phyloP scores from a whole-genome alignment of 2,329 filamentous ascomycete species.

The Talaromyces albobiverticillius region DNA sequence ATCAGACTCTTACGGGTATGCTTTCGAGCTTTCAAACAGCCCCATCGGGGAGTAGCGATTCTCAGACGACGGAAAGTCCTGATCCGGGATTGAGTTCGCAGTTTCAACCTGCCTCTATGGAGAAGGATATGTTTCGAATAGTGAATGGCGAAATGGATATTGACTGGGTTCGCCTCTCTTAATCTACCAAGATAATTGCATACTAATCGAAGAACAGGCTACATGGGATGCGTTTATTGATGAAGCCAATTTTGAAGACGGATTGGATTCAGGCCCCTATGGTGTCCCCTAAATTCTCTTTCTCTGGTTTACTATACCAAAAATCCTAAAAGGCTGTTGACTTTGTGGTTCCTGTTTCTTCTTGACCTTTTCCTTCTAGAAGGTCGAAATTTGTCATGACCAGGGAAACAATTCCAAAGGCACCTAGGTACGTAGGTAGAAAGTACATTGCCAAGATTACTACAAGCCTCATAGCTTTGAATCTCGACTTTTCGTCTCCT shows the following conservation, averaged over 20 bases:
- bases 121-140: conserved; percentile 7
- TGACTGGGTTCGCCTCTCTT: conserved; percentile 10
- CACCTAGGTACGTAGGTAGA: too few species aligned
- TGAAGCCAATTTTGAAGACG: not conserved
- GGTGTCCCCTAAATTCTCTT: too few species aligned
- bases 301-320: too few species aligned
- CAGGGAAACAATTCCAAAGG: too few species aligned
- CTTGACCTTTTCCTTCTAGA: too few species aligned
- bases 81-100: not conserved
- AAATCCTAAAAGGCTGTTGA: too few species aligned
- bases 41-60: not conserved
- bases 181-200: not conserved
- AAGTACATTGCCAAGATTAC: too few species aligned
- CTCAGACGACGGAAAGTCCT: not conserved
- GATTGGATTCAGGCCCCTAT: not conserved
- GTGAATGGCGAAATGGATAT: conserved; percentile 4
- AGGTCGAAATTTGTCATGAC: too few species aligned
- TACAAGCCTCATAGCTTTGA: not conserved
- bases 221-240: conserved; percentile 12
- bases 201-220: conserved; percentile 5
- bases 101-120: not conserved
- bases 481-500: too few species aligned
- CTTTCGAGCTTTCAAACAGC: conserved; percentile 7
- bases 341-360: too few species aligned
- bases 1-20: conserved; percentile 4